Conservation (phyloP, 2,329 filamentous ascomycete genomes). For the Aspergillus melleus region DNA sequence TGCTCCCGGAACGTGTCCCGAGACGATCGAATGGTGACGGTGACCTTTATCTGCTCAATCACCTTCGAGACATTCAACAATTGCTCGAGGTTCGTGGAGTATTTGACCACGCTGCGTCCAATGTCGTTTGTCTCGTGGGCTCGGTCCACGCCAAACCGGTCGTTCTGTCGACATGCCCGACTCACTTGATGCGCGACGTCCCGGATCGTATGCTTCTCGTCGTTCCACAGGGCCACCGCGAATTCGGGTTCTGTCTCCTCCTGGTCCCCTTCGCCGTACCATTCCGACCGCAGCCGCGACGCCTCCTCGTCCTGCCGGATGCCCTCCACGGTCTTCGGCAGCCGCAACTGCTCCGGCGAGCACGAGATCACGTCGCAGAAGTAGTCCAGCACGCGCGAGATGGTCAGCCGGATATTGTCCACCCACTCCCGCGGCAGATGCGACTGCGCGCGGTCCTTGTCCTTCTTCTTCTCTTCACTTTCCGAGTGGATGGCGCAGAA, state of each 20-base stretch:
- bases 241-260: constrained; percentile 70
- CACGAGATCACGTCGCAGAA: constrained; percentile 98
- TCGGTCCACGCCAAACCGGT: constrained; percentile 67
- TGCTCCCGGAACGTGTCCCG: constrained; percentile 95
- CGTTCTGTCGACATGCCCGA: constrained; percentile 75
- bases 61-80: constrained; percentile 78
- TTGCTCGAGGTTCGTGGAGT: constrained; percentile 68
- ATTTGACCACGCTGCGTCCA: constrained; percentile 81
- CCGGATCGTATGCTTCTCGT: constrained; percentile 94
- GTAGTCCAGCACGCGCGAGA: constrained; percentile 84
- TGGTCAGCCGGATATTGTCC: constrained; percentile 77
- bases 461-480: constrained; percentile 48
- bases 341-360: constrained; percentile 88
- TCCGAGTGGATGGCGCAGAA: constrained; percentile 87
- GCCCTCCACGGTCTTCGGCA: constrained; percentile 78
- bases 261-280: constrained; percentile 66
- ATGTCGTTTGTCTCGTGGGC: constrained; percentile 88
- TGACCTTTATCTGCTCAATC: constrained; percentile 94
- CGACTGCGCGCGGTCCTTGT: constrained; percentile 58
- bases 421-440: constrained; percentile 74
- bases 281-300: constrained; percentile 73
- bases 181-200: constrained; percentile 91
- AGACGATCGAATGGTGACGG: constrained; percentile 88
- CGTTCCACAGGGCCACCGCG: constrained; percentile 90
- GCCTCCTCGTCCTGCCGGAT: constrained; percentile 78